These are phyloP conservation scores for Canariomyces notabilis DNA, from an alignment of 2,329 filamentous ascomycete species.

Conservation along the genomic window DNA sequence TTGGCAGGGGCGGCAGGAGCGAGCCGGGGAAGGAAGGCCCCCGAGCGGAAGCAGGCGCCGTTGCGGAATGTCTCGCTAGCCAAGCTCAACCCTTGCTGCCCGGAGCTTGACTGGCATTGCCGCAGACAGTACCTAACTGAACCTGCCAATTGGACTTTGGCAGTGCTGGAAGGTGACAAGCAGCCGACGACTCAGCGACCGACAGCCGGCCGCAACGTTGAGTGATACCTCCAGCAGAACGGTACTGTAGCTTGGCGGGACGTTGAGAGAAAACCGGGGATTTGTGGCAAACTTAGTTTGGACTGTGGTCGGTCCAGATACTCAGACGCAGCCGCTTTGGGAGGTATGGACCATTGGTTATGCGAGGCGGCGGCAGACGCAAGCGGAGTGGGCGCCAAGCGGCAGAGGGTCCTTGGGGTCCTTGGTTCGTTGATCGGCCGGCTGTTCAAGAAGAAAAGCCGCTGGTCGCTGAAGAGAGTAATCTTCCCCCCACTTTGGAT, in stretches of 20 bases:
- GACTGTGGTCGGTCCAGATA: not conserved
- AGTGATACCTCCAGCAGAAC: not conserved
- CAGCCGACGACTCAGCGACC: too few relatives aligned
- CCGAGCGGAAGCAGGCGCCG: constrained; percentile 15
- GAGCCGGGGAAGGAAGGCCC: constrained; percentile 10
- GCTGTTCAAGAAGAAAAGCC: constrained; percentile 22
- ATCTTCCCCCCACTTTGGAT: constrained; percentile 27
- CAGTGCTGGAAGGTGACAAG: too few relatives aligned
- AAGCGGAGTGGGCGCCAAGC: not conserved
- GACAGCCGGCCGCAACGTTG: constrained; percentile 18
- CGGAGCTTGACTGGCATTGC: not conserved
- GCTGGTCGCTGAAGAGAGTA: constrained; percentile 11
- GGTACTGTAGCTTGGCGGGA: not conserved
- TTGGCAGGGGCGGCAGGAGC: constrained; percentile 13
- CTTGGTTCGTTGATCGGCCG: constrained; percentile 11
- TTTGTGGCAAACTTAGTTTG: not conserved
- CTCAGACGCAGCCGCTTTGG: not conserved
- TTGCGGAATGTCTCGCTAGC: constrained; percentile 3
- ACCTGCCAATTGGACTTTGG: too few relatives aligned
- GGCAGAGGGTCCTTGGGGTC: constrained; percentile 6
- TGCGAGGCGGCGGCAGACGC: not conserved
- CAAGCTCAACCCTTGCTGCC: constrained; percentile 10
- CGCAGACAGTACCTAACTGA: not conserved
- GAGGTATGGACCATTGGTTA: not conserved
- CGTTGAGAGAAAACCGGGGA: not conserved